These are phyloP conservation scores for Annulohypoxylon stygium DNA, from an alignment of 495 filamentous ascomycete genomes.

Conservation along the genomic window DNA sequence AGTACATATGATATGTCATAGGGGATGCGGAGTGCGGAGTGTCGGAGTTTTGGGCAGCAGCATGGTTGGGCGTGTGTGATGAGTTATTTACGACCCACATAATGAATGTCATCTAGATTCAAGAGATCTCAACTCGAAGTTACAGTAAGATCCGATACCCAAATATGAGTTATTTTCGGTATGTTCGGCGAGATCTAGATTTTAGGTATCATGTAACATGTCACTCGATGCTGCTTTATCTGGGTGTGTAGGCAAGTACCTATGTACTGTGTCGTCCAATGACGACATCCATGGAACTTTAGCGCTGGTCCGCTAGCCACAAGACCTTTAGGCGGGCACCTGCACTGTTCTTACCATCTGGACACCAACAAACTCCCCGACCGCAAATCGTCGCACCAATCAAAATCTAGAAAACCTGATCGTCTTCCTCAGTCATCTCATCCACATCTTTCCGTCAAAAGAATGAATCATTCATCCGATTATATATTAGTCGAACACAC, in stretches of 20 bases:
- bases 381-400: slow-evolving; percentile 18
- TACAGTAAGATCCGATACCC: neutral
- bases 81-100: neutral
- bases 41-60: neutral
- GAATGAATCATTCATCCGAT: neutral
- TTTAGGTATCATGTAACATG: neutral
- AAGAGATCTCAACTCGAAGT: slow-evolving; percentile 18
- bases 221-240: no score
- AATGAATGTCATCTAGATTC: neutral
- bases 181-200: slow-evolving; percentile 3
- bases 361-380: neutral
- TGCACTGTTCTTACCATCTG: neutral
- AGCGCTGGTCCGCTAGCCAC: slow-evolving; percentile 9
- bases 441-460: slow-evolving; percentile 13
- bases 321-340: neutral
- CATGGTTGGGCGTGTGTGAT: neutral
- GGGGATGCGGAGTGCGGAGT: neutral
- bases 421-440: slow-evolving; percentile 7
- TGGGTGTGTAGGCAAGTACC: neutral
- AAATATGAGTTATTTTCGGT: neutral
- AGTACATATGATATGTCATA: neutral
- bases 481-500: neutral
- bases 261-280: neutral
- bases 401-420: neutral
- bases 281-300: slow-evolving; percentile 18